A percentile compares a stretch with the other conserved stretches of the same genome.
phyloP scores from a whole-genome alignment of 2,329 filamentous ascomycete genomes.

The Coleophoma crateriformis region DNA sequence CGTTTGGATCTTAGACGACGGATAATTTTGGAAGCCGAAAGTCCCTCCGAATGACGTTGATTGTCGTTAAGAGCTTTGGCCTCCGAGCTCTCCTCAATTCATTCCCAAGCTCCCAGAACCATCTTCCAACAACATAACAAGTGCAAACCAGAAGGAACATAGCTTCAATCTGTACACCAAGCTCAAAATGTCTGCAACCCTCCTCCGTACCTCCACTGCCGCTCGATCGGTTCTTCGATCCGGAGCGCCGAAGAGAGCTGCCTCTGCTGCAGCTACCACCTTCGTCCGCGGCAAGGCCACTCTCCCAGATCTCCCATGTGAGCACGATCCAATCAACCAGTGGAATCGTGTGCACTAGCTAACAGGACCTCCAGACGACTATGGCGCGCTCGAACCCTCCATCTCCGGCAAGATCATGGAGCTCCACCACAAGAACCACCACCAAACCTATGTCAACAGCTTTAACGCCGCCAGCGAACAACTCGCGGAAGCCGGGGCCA shows the following conservation, averaged over 20 bases:
- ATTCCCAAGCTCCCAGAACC: neutral
- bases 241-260: conserved; percentile 56
- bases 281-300: conserved; percentile 87
- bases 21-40: neutral
- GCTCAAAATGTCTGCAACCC: conserved; percentile 62
- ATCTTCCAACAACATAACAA: neutral
- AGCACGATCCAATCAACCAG: conserved; percentile 16
- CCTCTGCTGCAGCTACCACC: conserved; percentile 63
- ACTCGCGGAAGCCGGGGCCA: conserved; percentile 49
- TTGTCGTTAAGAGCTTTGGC: neutral
- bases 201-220: conserved; percentile 66
- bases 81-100: conserved; percentile 2
- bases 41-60: conserved; percentile 7
- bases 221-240: conserved; percentile 67
- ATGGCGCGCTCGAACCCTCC: conserved; percentile 81
- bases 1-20: neutral
- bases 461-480: conserved; percentile 78
- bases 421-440: conserved; percentile 90
- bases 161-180: conserved; percentile 11
- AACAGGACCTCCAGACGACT: conserved; percentile 64
- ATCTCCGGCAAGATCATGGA: conserved; percentile 94
- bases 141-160: neutral
- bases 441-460: conserved; percentile 88
- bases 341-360: neutral
- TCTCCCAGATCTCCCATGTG: conserved; percentile 81